A percentile compares a stretch with the other conserved stretches of the same genome.
These are phyloP conservation scores for Yamadazyma conglobata DNA, from an alignment of 1,139 yeast genomes.

Conservation along the genomic window DNA sequence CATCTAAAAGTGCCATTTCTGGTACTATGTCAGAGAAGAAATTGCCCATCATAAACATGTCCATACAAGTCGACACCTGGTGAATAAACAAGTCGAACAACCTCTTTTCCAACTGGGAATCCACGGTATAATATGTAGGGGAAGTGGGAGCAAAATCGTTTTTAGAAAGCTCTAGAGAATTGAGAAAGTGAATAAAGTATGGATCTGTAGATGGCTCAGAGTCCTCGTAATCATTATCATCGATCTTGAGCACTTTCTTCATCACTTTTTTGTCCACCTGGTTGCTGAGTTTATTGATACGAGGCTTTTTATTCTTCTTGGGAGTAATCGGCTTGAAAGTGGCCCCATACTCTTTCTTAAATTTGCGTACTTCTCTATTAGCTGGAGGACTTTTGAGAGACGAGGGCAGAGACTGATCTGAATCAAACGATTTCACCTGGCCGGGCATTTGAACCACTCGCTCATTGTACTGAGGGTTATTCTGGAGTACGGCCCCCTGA, in stretches of 20 bases:
- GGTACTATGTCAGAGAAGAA: constrained; percentile 31
- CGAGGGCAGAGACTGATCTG: too few species aligned
- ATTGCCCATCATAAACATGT: constrained; percentile 29
- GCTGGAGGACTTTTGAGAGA: neutral
- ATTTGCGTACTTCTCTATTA: constrained; percentile 1
- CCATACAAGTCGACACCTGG: constrained; percentile 26
- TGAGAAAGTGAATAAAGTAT: constrained; percentile 24
- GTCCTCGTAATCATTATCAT: constrained; percentile 6
- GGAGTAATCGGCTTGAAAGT: constrained; percentile 35
- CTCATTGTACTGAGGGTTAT: too few species aligned
- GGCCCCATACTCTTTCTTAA: constrained; percentile 9
- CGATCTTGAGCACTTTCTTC: constrained; percentile 4
- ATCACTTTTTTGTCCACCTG: constrained; percentile 7
- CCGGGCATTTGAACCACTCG: too few species aligned
- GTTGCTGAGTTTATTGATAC: constrained; percentile 30
- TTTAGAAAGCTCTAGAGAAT: constrained; percentile 9
- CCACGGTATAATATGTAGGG: constrained; percentile 15
- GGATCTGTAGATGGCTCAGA: constrained; percentile 22
- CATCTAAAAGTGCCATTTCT: constrained; percentile 35
- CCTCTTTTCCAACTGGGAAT: constrained; percentile 25
- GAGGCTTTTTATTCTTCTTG: constrained; percentile 33
- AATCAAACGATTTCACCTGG: too few species aligned
- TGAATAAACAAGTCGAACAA: constrained; percentile 34
- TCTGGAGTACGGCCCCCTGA: too few species aligned
- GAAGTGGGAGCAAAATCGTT: constrained; percentile 2